phyloP scores from a whole-genome alignment of 768 basidiomycete genomes.

The Hydnum rufescens region DNA sequence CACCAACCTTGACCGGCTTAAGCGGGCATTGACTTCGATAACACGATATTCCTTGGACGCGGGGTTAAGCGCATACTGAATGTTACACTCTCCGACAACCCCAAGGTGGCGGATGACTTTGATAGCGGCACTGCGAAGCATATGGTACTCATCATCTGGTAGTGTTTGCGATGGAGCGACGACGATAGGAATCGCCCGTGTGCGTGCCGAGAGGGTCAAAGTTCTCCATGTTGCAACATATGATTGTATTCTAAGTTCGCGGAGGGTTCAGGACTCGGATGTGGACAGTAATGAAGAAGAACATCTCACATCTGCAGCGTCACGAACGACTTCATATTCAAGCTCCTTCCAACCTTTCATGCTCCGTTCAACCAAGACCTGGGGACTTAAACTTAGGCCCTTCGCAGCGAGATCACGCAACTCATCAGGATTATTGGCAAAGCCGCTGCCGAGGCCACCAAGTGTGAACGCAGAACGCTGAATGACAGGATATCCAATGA shows the following conservation, averaged over 20 bases:
- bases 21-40: conserved; percentile 86
- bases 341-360: conserved; percentile 99
- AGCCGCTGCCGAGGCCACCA: conserved; percentile 95
- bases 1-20: conserved; percentile 61
- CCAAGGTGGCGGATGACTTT: conserved; percentile 84
- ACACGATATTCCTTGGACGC: conserved; percentile 86
- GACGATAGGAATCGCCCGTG: conserved; percentile 97
- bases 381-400: conserved; percentile 75
- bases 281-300: conserved; percentile 3
- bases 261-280: conserved; percentile 1
- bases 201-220: conserved; percentile 98
- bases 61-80: conserved; percentile 96
- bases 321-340: conserved; percentile 97
- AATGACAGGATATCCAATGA: conserved; percentile 94
- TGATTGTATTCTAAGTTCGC: conserved; percentile 73
- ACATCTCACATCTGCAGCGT: conserved; percentile 74
- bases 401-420: conserved; percentile 86
- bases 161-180: conserved; percentile 96
- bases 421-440: conserved; percentile 88
- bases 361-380: conserved; percentile 90
- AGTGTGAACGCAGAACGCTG: conserved; percentile 92
- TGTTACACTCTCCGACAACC: conserved; percentile 89
- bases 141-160: conserved; percentile 96
- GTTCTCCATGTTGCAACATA: conserved; percentile 99
- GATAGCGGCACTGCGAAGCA: conserved; percentile 93